These are phyloP conservation scores for Botrytis byssoidea DNA, from an alignment of 2,329 filamentous ascomycete genomes.

Conservation along the genomic window DNA sequence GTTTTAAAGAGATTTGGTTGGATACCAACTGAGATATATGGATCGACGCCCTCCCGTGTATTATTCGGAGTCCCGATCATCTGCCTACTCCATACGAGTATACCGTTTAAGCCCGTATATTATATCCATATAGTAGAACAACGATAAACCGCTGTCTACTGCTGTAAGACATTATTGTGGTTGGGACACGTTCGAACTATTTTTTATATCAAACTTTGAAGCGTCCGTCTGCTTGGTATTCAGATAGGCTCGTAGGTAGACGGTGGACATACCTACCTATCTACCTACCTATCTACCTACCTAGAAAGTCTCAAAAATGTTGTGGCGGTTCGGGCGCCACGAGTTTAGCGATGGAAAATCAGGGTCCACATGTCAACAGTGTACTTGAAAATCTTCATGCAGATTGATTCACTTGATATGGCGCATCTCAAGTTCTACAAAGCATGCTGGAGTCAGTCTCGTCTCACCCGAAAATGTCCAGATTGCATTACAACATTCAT, in stretches of 20 bases:
- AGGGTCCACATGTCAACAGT: background rate
- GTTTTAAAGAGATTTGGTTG: background rate
- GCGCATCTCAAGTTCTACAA: conserved; percentile 1
- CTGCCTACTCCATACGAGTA: no score
- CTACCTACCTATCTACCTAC: no score
- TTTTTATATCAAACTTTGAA: no score
- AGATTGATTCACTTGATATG: background rate
- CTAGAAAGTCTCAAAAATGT: background rate
- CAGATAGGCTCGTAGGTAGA: no score
- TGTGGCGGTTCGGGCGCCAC: conserved; percentile 1
- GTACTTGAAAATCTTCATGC: background rate
- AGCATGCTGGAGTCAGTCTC: background rate
- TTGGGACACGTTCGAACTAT: background rate
- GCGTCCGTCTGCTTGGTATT: no score
- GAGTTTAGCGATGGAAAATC: background rate
- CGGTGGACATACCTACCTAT: no score
- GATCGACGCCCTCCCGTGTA: background rate
- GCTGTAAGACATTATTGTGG: background rate
- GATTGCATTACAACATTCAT: background rate
- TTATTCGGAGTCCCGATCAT: background rate
- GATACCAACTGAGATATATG: conserved; percentile 6
- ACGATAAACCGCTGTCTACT: background rate
- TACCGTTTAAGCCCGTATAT: background rate
- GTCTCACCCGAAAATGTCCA: background rate
- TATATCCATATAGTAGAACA: background rate